Percentiles rank a stretch among this genome's conserved stretches.
Evolutionary conservation across 306 rosid genomes (phyloP).

Genomic region (Malus orientalis): DNA sequence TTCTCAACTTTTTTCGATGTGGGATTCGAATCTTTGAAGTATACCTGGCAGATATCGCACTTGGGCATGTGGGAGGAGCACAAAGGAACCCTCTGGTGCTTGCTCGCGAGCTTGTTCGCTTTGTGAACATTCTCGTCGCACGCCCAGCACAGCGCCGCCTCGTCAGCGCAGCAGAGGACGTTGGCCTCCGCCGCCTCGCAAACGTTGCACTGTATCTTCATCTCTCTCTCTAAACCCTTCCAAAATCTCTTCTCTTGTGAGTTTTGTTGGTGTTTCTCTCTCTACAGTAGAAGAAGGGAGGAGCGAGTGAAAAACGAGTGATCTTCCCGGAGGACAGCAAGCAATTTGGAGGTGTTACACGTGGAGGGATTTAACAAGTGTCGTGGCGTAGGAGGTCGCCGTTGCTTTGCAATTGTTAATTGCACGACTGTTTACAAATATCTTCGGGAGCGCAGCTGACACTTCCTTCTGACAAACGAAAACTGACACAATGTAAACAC

Average conservation of each 20-base stretch:
- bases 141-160: constrained; percentile 88
- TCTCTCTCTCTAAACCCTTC: constrained; percentile 19
- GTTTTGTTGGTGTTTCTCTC: not conserved
- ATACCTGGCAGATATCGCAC: constrained; percentile 92
- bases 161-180: constrained; percentile 94
- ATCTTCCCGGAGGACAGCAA: constrained; percentile 38
- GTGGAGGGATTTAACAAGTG: constrained; percentile 47
- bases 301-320: not conserved
- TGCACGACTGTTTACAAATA: not conserved
- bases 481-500: no score
- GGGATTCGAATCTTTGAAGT: not conserved
- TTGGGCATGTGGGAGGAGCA: constrained; percentile 69
- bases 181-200: constrained; percentile 85
- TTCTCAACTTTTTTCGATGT: not conserved
- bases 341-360: constrained; percentile 22
- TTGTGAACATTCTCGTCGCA: constrained; percentile 92
- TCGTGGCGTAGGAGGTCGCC: constrained; percentile 50
- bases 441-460: not conserved
- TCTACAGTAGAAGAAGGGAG: not conserved
- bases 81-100: constrained; percentile 85
- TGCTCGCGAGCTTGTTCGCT: constrained; percentile 87
- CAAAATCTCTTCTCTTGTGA: not conserved
- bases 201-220: constrained; percentile 98
- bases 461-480: not conserved
- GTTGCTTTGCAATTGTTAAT: not conserved